Evolutionary conservation across 306 rosid genomes (phyloP).

Genomic region (Gleditsia sinensis): DNA sequence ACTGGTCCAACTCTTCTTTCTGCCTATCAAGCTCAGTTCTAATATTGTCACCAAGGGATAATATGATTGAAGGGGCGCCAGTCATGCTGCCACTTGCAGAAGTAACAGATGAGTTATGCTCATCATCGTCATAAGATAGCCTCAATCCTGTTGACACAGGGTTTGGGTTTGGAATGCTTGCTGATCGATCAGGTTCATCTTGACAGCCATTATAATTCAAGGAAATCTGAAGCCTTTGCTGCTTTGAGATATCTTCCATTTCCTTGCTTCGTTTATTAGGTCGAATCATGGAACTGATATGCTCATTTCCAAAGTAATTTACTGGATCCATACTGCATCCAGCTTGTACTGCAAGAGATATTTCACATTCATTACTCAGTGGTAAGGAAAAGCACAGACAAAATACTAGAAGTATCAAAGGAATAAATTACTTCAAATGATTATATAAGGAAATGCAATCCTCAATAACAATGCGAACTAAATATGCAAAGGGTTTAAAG

Average conservation of each 20-base stretch:
- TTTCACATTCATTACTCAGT: slow-evolving; percentile 26
- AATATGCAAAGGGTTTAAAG: neutral
- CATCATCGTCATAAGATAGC: slow-evolving; percentile 89
- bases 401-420: slow-evolving; percentile 21
- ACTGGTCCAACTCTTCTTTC: slow-evolving; percentile 80
- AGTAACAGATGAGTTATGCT: slow-evolving; percentile 88
- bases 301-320: slow-evolving; percentile 77
- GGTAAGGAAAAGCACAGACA: slow-evolving; percentile 20
- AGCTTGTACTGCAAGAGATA: slow-evolving; percentile 63
- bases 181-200: slow-evolving; percentile 71
- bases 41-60: slow-evolving; percentile 72
- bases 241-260: slow-evolving; percentile 68
- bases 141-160: slow-evolving; percentile 89
- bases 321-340: slow-evolving; percentile 80
- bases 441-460: neutral
- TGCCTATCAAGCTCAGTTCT: slow-evolving; percentile 80
- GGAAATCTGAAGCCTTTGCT: slow-evolving; percentile 85
- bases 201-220: slow-evolving; percentile 67
- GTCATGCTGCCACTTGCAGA: slow-evolving; percentile 89
- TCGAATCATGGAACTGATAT: slow-evolving; percentile 57
- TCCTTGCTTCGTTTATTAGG: slow-evolving; percentile 70
- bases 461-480: neutral
- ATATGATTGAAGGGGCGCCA: slow-evolving; percentile 61
- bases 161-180: slow-evolving; percentile 74
- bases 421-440: neutral